Base-by-base conservation (phyloP, 1,284 basidiomycete species). In the Ceratobasidium sp. region DNA sequence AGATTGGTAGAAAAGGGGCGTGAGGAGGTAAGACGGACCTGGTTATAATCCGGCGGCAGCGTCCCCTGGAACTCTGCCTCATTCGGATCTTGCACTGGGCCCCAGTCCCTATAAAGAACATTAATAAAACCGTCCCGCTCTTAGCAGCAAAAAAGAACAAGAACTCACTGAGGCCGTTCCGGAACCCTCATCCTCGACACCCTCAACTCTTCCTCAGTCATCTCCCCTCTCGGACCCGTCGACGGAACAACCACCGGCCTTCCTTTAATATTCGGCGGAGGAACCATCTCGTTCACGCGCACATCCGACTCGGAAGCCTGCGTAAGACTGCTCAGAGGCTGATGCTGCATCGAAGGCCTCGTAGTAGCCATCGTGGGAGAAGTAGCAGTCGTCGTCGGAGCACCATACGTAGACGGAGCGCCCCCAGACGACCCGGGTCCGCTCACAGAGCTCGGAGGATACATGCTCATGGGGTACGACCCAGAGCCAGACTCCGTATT, bases 121-220 rank as follows among this genome's bases (percentile, higher is more conserved):
- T 60, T 19, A 14, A 27, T 19, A n/a, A 41, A 60, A n/a, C 19
- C 19, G n/a, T 14, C 6, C 27, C 29, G 27, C 54, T 36, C 11
- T 27, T 54, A 22, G n/a, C n/a, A n/a, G n/a, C n/a, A n/a, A 24
- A 31, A 17, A 5, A 57, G 8, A 60, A n/a, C 33, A 4, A 29
- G 15, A 22, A 60, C 57, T 60, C 33, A 60, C 65, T 69, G 65
- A 7, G 65, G 44, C 44, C 51, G 65, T 14, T 69, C 65, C 31
- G 65, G 65, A 2, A 69, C 65, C 41, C 33, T 31, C 65, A 69
- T 69, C 65, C 65, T 53, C 22, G 36, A 44, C 31, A 41, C 53
- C n/a, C 65, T 53, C 17, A 69, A n/a, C 53, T 69, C 65, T n/a
- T 69, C 65, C 19, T 56, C 65, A 24, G 65, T 56, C 65, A 54